Evolutionary conservation across 2,329 filamentous ascomycete species (phyloP), one percentile per base, ranked within the genome.

Genomic region (Hypoxylon sp.): DNA sequence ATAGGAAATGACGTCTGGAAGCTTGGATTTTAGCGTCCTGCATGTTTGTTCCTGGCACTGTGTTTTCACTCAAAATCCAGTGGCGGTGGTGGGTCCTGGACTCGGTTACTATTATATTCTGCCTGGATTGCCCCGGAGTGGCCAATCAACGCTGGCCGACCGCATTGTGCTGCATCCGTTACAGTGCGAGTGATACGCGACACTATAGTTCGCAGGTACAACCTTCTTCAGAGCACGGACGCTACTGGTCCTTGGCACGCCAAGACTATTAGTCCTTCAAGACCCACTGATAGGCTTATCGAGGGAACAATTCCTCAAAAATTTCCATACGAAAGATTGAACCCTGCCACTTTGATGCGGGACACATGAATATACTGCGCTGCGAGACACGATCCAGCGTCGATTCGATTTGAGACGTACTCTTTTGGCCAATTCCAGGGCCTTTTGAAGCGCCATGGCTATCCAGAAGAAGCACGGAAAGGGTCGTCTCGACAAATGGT

Each of bases 381-480:
- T 26, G 20, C 45, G 24, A 50, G 48, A 20, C 42, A 56, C 44
- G 26, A 54, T 26, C 32, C 40, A 56, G n/a, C 26, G 22, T 49
- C 60, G 33, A 63, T 52, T 14, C 12, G 40, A 24, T 26, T 33
- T 32, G 7, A 44, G n/a, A 32, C 38, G 33, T 45, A 54, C 46
- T 40, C 46, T 32, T 48, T 48, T 50, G 52, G 49, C 28, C 18
- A 33, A 46, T 38, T n/a, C 32, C 14, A 14, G 42, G 14, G 44
- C 40, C 12, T n/a, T 18, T 36, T 55, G 46, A 68, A 63, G 73
- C 71, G 75, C 70, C 61, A 98, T 98, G 96, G 94, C 93, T 76
- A 95, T 98, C 75, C 93, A 98, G 78, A 97, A 98, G 87, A 98
- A 98, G 87, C 92, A 97, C 83, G 95, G 93, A 82, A 98, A 98